phyloP scores from a whole-genome alignment of 345 rosid species.

The Salix koriyanagi region DNA sequence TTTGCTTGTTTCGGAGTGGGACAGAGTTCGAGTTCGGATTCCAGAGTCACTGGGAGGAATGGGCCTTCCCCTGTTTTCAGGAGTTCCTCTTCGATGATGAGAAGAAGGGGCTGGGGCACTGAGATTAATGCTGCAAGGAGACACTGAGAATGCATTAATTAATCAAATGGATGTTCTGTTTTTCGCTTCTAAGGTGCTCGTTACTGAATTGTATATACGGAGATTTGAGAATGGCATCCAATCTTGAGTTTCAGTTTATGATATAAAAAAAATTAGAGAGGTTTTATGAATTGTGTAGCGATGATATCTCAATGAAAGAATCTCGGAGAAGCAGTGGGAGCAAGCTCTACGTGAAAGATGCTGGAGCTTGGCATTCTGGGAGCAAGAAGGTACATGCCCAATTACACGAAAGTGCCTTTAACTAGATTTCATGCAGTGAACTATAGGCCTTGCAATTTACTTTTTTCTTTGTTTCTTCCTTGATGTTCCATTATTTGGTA shows the following conservation, averaged over 20 bases:
- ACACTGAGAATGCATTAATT: neutral
- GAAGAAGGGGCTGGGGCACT: slow-evolving; percentile 29
- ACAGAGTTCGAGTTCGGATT: slow-evolving; percentile 19
- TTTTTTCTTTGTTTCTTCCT: neutral
- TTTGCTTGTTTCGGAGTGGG: slow-evolving; percentile 20
- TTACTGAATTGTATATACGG: slow-evolving; percentile 5
- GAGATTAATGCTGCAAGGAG: slow-evolving; percentile 23
- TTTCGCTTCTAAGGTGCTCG: neutral
- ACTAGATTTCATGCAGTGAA: neutral
- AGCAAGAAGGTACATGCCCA: slow-evolving; percentile 3
- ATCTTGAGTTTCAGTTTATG: neutral
- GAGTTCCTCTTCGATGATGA: slow-evolving; percentile 20
- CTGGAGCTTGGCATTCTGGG: neutral
- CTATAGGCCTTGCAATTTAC: neutral
- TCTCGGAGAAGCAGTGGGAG: neutral
- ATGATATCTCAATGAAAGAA: neutral
- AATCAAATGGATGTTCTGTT: neutral
- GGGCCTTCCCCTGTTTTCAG: slow-evolving; percentile 15
- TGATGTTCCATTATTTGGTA: neutral
- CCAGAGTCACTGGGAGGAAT: slow-evolving; percentile 18
- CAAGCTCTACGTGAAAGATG: neutral
- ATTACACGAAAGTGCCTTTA: neutral
- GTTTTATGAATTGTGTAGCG: neutral
- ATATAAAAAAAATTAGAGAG: neutral
- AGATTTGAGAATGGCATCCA: neutral